Evolutionary conservation across 73 alveolate genomes (phyloP).

Genomic region (Symbiodinium natans): DNA sequence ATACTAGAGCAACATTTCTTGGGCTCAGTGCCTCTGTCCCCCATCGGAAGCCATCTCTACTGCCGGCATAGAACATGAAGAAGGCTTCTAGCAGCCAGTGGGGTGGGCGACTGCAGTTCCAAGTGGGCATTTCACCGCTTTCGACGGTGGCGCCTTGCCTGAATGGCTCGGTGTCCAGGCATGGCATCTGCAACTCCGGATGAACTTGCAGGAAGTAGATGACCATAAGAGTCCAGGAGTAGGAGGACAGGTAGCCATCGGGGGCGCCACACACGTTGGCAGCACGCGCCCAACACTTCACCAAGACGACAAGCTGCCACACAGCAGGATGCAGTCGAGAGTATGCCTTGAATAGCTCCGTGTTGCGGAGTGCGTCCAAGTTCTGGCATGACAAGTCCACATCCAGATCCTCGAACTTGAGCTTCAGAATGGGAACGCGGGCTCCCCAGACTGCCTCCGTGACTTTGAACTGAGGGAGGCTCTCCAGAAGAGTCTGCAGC

Average conservation of each 20-base stretch:
- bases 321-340: background rate
- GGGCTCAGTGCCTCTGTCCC: background rate
- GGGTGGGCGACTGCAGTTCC: background rate
- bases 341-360: background rate
- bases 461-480: background rate
- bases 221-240: background rate
- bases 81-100: background rate
- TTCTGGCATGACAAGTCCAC: background rate
- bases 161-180: background rate
- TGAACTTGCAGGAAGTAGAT: background rate
- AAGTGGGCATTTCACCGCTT: background rate
- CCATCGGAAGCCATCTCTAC: background rate
- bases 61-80: background rate
- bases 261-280: background rate
- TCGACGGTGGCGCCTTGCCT: background rate
- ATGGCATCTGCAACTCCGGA: conserved; percentile 1
- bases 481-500: background rate
- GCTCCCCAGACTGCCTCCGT: background rate
- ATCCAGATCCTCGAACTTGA: background rate
- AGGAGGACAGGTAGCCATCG: background rate
- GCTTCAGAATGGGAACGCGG: background rate
- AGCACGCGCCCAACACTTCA: background rate
- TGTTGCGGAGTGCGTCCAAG: background rate
- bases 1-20: background rate
- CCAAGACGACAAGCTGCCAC: background rate